Evolutionary conservation across 768 basidiomycete species (phyloP).

Genomic region (Amyloporia xantha): DNA sequence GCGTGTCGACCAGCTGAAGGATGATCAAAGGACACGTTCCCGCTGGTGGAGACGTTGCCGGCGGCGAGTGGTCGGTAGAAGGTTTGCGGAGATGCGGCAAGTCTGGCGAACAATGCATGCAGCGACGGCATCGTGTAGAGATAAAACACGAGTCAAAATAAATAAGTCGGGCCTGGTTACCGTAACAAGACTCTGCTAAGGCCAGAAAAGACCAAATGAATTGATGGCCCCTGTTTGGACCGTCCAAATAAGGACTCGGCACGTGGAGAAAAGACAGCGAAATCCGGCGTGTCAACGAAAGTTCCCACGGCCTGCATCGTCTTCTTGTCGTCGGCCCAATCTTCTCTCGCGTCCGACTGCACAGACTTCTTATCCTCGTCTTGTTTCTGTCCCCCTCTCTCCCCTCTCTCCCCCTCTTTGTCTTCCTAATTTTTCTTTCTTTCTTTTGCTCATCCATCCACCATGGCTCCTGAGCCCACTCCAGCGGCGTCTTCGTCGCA

Average conservation of each 20-base stretch:
- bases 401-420: conserved; percentile 24
- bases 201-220: neutral
- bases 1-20: too few species aligned
- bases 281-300: conserved; percentile 12
- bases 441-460: conserved; percentile 19
- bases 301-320: conserved; percentile 7
- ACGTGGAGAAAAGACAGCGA: conserved; percentile 3
- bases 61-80: too few species aligned
- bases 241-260: neutral
- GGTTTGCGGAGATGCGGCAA: neutral
- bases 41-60: too few species aligned
- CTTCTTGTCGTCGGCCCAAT: conserved; percentile 1
- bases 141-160: neutral
- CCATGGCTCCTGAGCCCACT: conserved; percentile 36
- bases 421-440: conserved; percentile 26
- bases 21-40: too few species aligned
- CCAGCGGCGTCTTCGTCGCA: conserved; percentile 66
- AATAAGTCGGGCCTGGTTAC: neutral
- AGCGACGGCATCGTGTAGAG: neutral
- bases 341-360: conserved; percentile 4
- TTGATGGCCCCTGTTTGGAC: neutral
- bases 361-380: conserved; percentile 12
- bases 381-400: conserved; percentile 7
- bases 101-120: neutral
- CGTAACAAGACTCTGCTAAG: neutral